Evolutionary conservation across 768 basidiomycete genomes (phyloP).

Genomic region (Collybia sordida): DNA sequence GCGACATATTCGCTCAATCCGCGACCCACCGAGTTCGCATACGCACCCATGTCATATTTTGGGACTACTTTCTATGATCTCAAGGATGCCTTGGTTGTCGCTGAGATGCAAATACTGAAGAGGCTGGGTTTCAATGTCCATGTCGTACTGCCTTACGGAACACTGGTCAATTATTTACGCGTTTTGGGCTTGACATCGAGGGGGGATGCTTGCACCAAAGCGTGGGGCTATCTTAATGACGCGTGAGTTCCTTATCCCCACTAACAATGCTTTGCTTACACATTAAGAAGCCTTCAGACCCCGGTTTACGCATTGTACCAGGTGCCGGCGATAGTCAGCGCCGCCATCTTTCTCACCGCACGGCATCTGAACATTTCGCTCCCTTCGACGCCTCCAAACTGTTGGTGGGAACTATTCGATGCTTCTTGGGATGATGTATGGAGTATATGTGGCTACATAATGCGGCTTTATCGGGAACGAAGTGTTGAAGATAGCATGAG

Average conservation of each 20-base stretch:
- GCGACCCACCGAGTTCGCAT: conserved; percentile 50
- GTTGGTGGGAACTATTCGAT: conserved; percentile 97
- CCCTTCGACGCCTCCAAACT: conserved; percentile 65
- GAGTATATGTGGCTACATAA: conserved; percentile 80
- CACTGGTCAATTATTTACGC: conserved; percentile 91
- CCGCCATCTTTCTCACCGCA: conserved; percentile 80
- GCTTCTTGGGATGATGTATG: conserved; percentile 87
- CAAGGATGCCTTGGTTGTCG: conserved; percentile 90
- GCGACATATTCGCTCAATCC: conserved; percentile 47
- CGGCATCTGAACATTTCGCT: conserved; percentile 73
- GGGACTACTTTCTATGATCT: conserved; percentile 88
- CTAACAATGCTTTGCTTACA: neutral
- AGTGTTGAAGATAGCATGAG: conserved; percentile 41
- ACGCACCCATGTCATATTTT: conserved; percentile 88
- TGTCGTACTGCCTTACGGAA: conserved; percentile 90
- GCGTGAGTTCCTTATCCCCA: conserved; percentile 56
- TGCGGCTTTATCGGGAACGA: conserved; percentile 72
- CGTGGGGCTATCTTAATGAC: conserved; percentile 97
- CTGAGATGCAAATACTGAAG: conserved; percentile 98
- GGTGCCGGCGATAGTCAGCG: conserved; percentile 86
- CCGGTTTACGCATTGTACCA: conserved; percentile 90
- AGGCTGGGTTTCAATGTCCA: conserved; percentile 94
- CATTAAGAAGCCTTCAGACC: conserved; percentile 73
- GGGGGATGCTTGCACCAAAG: conserved; percentile 67
- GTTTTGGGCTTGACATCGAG: conserved; percentile 81